phyloP scores from a whole-genome alignment of 192 early-diverging fungal species.

The Backusella parvicylindrica region DNA sequence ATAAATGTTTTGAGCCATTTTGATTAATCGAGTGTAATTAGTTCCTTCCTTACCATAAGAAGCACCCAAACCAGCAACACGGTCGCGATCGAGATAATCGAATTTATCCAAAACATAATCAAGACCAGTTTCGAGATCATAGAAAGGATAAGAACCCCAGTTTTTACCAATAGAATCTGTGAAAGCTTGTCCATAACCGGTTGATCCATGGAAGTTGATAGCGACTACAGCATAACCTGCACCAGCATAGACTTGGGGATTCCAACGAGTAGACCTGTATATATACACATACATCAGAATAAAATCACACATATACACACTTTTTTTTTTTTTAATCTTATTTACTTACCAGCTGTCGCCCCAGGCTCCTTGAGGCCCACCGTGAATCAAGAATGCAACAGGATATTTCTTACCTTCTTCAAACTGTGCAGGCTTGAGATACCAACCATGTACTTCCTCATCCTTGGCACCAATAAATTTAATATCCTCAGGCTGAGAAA shows the following conservation, averaged over 20 bases:
- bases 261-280: slow-evolving; percentile 58
- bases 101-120: slow-evolving; percentile 54
- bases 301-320: not conserved
- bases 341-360: slow-evolving; percentile 48
- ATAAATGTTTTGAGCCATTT: no score
- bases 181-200: slow-evolving; percentile 76
- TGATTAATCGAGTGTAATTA: no score
- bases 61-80: slow-evolving; percentile 65
- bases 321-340: not conserved
- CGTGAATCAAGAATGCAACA: slow-evolving; percentile 76
- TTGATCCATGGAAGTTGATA: slow-evolving; percentile 78
- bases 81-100: slow-evolving; percentile 49
- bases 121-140: slow-evolving; percentile 71
- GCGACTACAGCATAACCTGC: slow-evolving; percentile 68
- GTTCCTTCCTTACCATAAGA: no score
- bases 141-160: slow-evolving; percentile 76
- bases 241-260: slow-evolving; percentile 68
- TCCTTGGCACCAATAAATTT: slow-evolving; percentile 63
- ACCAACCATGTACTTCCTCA: slow-evolving; percentile 59
- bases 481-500: slow-evolving; percentile 59
- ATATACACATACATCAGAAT: not conserved
- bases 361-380: slow-evolving; percentile 76
- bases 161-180: slow-evolving; percentile 67
- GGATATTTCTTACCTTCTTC: slow-evolving; percentile 59
- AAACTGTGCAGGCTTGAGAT: slow-evolving; percentile 61